Evolutionary conservation across 106 monocot species (phyloP).

Genomic region (Dendrobium catenatum): DNA sequence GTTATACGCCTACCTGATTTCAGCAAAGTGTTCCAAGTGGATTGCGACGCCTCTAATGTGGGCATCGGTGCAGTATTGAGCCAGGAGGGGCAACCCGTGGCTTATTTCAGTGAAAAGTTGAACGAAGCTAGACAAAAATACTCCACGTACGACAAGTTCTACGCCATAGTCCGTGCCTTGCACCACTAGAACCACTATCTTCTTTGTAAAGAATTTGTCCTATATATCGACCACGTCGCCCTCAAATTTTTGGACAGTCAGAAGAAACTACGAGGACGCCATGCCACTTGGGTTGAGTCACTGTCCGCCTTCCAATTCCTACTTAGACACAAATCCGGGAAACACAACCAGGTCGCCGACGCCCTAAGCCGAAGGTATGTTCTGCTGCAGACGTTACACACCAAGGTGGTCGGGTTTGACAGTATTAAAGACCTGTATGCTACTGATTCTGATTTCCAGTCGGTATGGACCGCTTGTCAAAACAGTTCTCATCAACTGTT

Average conservation of each 20-base stretch:
- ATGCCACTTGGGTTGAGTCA: neutral
- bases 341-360: neutral
- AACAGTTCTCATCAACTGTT: too few relatives aligned
- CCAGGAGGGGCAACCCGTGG: neutral
- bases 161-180: neutral
- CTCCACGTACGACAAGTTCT: neutral
- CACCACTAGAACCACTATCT: neutral
- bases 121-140: conserved; percentile 1
- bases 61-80: neutral
- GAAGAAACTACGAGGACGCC: neutral
- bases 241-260: neutral
- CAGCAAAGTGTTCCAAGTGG: neutral
- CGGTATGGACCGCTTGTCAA: neutral
- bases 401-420: neutral
- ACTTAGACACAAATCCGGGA: neutral
- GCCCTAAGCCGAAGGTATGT: neutral
- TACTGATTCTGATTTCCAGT: neutral
- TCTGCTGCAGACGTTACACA: neutral
- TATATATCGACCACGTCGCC: neutral
- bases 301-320: neutral
- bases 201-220: neutral
- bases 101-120: conserved; percentile 10
- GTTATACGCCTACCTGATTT: neutral
- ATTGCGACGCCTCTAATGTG: conserved; percentile 1
- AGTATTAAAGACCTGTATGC: neutral